These are phyloP conservation scores for Hypoxylon subgilvum DNA, from an alignment of 495 filamentous ascomycete genomes.

Conservation along the genomic window DNA sequence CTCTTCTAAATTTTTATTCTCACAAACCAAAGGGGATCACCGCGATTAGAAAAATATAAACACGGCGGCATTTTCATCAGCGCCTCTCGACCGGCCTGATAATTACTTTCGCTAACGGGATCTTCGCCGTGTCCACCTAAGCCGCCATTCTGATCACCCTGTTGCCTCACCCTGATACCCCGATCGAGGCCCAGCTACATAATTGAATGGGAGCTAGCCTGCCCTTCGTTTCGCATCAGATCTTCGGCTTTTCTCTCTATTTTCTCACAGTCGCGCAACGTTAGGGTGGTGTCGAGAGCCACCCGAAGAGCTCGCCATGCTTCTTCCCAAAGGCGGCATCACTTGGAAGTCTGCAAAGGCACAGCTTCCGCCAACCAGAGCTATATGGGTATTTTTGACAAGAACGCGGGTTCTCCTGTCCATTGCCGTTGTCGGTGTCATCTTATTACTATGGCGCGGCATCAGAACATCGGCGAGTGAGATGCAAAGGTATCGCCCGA, in stretches of 20 bases:
- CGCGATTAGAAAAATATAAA: slow-evolving; percentile 19
- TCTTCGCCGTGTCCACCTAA: slow-evolving; percentile 6
- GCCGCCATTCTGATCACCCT: slow-evolving; percentile 11
- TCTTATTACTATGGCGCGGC: slow-evolving; percentile 89
- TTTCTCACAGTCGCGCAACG: slow-evolving; percentile 23
- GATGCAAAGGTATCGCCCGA: slow-evolving; percentile 78
- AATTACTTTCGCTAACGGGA: slow-evolving; percentile 24
- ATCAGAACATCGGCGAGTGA: slow-evolving; percentile 80
- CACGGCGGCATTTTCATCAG: slow-evolving; percentile 8
- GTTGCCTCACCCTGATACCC: slow-evolving; percentile 12
- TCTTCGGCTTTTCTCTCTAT: not conserved
- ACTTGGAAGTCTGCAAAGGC: slow-evolving; percentile 90
- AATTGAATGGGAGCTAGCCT: slow-evolving; percentile 23
- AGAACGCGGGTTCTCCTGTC: slow-evolving; percentile 80
- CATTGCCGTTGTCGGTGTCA: slow-evolving; percentile 70
- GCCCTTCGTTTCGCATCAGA: slow-evolving; percentile 7
- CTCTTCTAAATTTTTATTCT: slow-evolving; percentile 12
- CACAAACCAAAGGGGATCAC: slow-evolving; percentile 12
- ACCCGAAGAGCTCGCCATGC: slow-evolving; percentile 48
- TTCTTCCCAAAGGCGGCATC: slow-evolving; percentile 86
- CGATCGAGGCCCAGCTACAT: slow-evolving; percentile 11
- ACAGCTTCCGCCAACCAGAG: slow-evolving; percentile 80
- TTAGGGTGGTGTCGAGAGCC: slow-evolving; percentile 47
- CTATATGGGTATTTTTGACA: slow-evolving; percentile 76
- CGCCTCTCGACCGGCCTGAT: slow-evolving; percentile 8